Conservation (phyloP, 441 rosid species). For the Pelargonium citronellum region DNA sequence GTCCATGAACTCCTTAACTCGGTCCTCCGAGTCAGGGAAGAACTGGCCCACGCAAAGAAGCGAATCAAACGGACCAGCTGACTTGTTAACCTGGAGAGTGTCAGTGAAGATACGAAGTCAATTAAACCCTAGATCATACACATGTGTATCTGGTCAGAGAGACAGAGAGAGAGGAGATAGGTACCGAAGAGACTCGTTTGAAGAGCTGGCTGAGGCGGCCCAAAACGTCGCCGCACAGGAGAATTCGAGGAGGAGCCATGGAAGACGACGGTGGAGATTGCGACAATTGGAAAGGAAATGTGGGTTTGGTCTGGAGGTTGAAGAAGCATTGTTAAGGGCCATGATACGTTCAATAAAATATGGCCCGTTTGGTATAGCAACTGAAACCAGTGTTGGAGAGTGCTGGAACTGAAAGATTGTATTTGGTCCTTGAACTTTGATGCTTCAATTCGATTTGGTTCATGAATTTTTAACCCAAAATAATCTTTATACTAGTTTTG, state of each 20-base stretch:
- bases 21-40: constrained; percentile 67
- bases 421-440: too few species aligned
- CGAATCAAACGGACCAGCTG: constrained; percentile 87
- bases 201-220: constrained; percentile 80
- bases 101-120: not conserved
- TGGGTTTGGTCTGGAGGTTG: too few species aligned
- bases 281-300: too few species aligned
- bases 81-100: constrained; percentile 59
- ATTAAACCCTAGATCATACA: constrained; percentile 21
- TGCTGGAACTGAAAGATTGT: too few species aligned
- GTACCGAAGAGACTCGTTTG: constrained; percentile 71
- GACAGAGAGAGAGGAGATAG: constrained; percentile 13
- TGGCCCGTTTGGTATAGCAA: too few species aligned
- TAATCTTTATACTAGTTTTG: too few species aligned
- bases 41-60: constrained; percentile 87
- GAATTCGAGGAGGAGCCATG: constrained; percentile 71
- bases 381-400: too few species aligned
- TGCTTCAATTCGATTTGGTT: too few species aligned
- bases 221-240: constrained; percentile 73
- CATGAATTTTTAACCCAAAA: too few species aligned
- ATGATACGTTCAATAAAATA: too few species aligned
- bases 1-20: constrained; percentile 54
- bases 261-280: not conserved
- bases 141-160: not conserved
- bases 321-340: too few species aligned